A percentile compares a stretch with the other conserved stretches of the same genome.
These are phyloP conservation scores for Ceratobasidium sp. DNA, from an alignment of 1,284 basidiomycete genomes.

Conservation along the genomic window DNA sequence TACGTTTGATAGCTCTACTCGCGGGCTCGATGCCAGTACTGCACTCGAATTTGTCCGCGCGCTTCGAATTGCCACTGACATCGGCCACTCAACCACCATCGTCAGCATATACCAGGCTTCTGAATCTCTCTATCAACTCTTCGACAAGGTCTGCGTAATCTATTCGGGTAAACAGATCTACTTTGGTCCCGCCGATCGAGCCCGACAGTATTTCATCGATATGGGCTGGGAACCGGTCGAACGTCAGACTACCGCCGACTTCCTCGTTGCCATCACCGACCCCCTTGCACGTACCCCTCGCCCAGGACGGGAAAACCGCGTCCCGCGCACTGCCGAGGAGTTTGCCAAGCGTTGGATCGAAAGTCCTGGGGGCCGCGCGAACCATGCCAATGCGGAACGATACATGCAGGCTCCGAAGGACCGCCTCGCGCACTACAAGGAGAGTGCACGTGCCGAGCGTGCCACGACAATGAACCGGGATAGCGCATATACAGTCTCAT, in stretches of 20 bases:
- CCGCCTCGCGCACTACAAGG: constrained; percentile 68
- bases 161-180: constrained; percentile 66
- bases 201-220: constrained; percentile 63
- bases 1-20: constrained; percentile 59
- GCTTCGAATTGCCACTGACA: constrained; percentile 35
- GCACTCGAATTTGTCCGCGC: constrained; percentile 58
- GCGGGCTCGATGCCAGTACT: constrained; percentile 64
- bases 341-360: constrained; percentile 68
- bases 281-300: constrained; percentile 69
- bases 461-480: constrained; percentile 57
- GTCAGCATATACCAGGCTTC: constrained; percentile 65
- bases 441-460: constrained; percentile 68
- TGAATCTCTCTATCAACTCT: constrained; percentile 56
- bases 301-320: constrained; percentile 63
- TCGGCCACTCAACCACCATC: constrained; percentile 57
- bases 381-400: constrained; percentile 62
- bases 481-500: constrained; percentile 65
- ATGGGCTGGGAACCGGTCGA: constrained; percentile 82
- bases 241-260: constrained; percentile 83
- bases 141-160: constrained; percentile 65
- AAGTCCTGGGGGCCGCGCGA: constrained; percentile 62
- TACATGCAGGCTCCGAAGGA: constrained; percentile 67
- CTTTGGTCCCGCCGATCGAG: constrained; percentile 62
- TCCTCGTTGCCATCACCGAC: constrained; percentile 73
- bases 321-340: constrained; percentile 74